Evolutionary conservation across 257 asterid species (phyloP).

Genomic region (Solanum ossicruentum): DNA sequence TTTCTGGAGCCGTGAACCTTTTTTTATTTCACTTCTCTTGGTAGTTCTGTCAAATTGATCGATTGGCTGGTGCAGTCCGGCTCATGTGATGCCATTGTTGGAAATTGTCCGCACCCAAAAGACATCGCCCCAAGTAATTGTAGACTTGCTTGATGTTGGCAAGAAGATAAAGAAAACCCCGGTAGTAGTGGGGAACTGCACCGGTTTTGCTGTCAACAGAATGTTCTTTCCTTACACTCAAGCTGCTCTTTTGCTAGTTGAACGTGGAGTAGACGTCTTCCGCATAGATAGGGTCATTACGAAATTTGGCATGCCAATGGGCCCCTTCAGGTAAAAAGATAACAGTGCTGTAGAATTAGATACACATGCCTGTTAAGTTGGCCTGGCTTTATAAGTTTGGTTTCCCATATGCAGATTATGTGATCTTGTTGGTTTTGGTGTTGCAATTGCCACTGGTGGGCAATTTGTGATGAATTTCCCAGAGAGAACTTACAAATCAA

Average conservation of each 20-base stretch:
- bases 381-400: neutral
- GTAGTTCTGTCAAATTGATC: neutral
- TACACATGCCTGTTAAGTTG: neutral
- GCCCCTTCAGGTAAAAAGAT: conserved; percentile 72
- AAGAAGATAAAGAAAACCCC: conserved; percentile 94
- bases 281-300: conserved; percentile 65
- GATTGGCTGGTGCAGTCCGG: conserved; percentile 56
- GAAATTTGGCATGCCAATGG: conserved; percentile 98
- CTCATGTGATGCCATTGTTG: conserved; percentile 97
- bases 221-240: conserved; percentile 97
- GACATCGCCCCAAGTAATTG: conserved; percentile 83
- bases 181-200: conserved; percentile 95
- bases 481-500: conserved; percentile 80
- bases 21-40: neutral
- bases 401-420: conserved; percentile 45
- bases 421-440: conserved; percentile 97
- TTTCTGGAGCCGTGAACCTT: neutral
- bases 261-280: conserved; percentile 76
- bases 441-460: conserved; percentile 82
- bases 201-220: conserved; percentile 97
- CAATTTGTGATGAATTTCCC: conserved; percentile 79
- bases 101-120: conserved; percentile 88
- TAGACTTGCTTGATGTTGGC: conserved; percentile 81
- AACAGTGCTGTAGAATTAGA: neutral
- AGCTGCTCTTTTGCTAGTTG: conserved; percentile 84